Evolutionary conservation across 306 rosid genomes (phyloP), one percentile per base, ranked within the genome.

Genomic region (Rubus idaeus): DNA sequence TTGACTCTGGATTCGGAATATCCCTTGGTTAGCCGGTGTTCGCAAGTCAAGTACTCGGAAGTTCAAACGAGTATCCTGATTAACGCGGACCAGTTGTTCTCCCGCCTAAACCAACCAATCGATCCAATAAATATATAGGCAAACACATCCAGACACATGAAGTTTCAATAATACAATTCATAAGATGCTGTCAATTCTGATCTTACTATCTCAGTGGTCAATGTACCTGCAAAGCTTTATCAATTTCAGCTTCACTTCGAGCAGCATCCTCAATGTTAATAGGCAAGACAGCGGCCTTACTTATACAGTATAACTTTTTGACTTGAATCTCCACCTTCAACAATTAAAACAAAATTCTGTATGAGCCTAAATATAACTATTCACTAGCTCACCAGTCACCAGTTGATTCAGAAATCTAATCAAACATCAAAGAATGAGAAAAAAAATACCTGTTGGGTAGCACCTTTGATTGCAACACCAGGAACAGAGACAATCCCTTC

Each of bases 211-310:
- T 11, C 18, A 47, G 5, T 10, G n/a, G 0, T 53, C 5, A 52
- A 37, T 20, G 21, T 72, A 93, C 98, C 88, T 84, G 87, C 77
- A 76, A 70, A 46, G 98, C 98, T 66, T 85, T 88, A 56, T 93
- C 96, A 26, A 91, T 87, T 44, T 93, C 98, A 47, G 71, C 58
- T 6, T 93, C 98, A 67, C 98, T 93, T 26, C 98, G 80, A 61
- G 97, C 93, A 66, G 98, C 98, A 80, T 96, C 99, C 81, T 92
- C 99, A 7, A 96, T 69, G 52, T 79, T 92, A 41, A 96, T 88
- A 5, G 98, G 97, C 10, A 92, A 82, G n/a, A 77, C 81, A 37
- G 92, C 75, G 18, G 99, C 94, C 89, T 79, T 92, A 62, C 82
- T 79, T 18, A 96, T 79, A 74, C 97, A 91, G 56, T 85, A 75